These are phyloP conservation scores for Davidsoniella neocaledoniae DNA, from an alignment of 2,329 filamentous ascomycete species.

Conservation along the genomic window DNA sequence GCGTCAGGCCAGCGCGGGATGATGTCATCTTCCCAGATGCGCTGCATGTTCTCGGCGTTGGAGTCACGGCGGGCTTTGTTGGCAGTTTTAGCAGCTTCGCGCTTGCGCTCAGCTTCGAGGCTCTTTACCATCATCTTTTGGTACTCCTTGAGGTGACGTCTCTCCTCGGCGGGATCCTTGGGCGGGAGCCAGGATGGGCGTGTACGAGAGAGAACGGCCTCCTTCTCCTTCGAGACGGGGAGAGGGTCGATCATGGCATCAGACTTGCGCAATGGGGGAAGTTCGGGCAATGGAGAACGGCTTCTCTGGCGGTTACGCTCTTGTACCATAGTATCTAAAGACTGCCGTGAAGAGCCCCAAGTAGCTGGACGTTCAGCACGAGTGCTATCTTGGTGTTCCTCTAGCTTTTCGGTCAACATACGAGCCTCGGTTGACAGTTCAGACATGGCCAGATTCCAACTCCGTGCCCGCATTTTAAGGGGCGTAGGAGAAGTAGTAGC, in stretches of 20 bases:
- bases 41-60: conserved; percentile 35
- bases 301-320: conserved; percentile 17
- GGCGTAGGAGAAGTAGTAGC: conserved; percentile 23
- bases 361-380: conserved; percentile 16
- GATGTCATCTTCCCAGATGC: conserved; percentile 61
- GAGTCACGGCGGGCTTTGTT: conserved; percentile 38
- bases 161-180: conserved; percentile 81
- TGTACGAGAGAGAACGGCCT: conserved; percentile 65
- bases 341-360: conserved; percentile 13
- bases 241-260: conserved; percentile 75
- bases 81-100: conserved; percentile 33
- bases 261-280: conserved; percentile 52
- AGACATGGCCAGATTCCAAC: conserved; percentile 55
- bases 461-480: conserved; percentile 43
- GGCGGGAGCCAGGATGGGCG: conserved; percentile 72
- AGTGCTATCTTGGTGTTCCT: conserved; percentile 52
- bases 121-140: conserved; percentile 63
- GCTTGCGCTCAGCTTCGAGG: conserved; percentile 41
- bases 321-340: conserved; percentile 12
- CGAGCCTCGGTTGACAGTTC: conserved; percentile 58
- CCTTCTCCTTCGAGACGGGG: conserved; percentile 73
- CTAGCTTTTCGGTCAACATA: conserved; percentile 61
- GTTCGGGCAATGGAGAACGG: conserved; percentile 41
- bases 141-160: conserved; percentile 70
- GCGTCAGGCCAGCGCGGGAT: conserved; percentile 59